Evolutionary conservation across 768 basidiomycete genomes (phyloP).

Genomic region (Clitopilus hobsonii): DNA sequence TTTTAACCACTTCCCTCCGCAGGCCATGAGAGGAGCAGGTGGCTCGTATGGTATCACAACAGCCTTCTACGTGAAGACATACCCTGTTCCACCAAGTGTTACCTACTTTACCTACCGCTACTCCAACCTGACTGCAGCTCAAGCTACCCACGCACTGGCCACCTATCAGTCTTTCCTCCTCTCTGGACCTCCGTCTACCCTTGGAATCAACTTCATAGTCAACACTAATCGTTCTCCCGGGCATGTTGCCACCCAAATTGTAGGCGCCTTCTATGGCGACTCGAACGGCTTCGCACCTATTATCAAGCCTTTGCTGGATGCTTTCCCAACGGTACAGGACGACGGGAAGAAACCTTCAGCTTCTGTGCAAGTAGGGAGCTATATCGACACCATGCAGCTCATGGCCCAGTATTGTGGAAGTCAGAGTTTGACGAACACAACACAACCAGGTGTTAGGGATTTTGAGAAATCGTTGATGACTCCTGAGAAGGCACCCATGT

Average conservation of each 20-base stretch:
- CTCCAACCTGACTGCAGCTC: background rate
- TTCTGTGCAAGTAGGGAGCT: too few relatives aligned
- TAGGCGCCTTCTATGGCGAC: background rate
- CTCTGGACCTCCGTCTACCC: background rate
- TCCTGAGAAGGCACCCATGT: background rate
- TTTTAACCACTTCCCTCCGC: background rate
- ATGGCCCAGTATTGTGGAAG: background rate
- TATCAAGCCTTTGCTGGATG: background rate
- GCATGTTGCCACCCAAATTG: background rate
- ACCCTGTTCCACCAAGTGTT: background rate
- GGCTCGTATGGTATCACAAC: background rate
- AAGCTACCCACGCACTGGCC: background rate
- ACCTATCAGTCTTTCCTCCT: background rate
- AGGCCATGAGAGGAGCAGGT: conserved; percentile 2
- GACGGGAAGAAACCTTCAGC: conserved; percentile 7
- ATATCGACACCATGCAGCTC: background rate
- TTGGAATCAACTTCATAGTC: background rate
- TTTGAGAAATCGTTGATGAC: background rate
- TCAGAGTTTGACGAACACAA: background rate
- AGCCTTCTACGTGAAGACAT: background rate
- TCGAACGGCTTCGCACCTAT: background rate
- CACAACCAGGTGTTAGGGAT: background rate
- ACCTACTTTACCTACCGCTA: background rate
- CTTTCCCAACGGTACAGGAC: background rate
- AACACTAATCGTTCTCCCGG: background rate